Percentiles rank a stretch among this genome's conserved stretches.
Conservation (phyloP, 2,329 filamentous ascomycete species). For the Talaromyces rugulosus region DNA sequence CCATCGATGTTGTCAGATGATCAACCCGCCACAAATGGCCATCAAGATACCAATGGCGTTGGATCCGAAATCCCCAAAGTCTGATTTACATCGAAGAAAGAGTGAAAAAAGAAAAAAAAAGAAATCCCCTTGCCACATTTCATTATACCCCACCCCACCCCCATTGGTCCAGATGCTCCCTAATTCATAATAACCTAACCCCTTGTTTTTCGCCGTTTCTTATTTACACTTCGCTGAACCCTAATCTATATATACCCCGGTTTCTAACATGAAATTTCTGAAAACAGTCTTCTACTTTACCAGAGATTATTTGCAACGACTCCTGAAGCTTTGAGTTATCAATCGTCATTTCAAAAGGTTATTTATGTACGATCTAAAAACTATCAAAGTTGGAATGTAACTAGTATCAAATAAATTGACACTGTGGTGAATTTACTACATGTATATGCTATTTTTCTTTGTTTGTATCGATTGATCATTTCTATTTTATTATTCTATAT, state of each 20-base stretch:
- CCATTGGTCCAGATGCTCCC: neutral
- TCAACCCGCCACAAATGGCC: constrained; percentile 6
- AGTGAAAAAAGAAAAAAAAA: neutral
- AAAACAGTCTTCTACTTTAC: constrained; percentile 30
- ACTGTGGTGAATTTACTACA: too few relatives aligned
- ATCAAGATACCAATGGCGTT: constrained; percentile 1
- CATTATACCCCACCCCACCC: neutral
- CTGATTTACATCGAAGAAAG: neutral
- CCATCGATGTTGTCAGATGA: constrained; percentile 8
- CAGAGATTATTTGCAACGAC: constrained; percentile 29
- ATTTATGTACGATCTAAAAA: neutral
- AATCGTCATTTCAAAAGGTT: neutral
- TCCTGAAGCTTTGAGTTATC: constrained; percentile 27
- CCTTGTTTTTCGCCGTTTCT: neutral
- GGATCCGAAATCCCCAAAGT: neutral
- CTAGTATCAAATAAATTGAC: neutral
- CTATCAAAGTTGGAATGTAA: neutral
- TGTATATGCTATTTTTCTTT: too few relatives aligned
- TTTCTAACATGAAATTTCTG: constrained; percentile 1
- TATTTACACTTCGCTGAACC: neutral
- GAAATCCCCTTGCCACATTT: neutral
- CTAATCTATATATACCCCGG: neutral
- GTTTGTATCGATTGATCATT: too few relatives aligned
- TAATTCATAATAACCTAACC: neutral
- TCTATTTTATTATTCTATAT: neutral